A percentile compares a stretch with the other conserved stretches of the same genome.
These are phyloP conservation scores for Beauveria bassiana DNA, from an alignment of 2,329 filamentous ascomycete genomes.

Conservation along the genomic window DNA sequence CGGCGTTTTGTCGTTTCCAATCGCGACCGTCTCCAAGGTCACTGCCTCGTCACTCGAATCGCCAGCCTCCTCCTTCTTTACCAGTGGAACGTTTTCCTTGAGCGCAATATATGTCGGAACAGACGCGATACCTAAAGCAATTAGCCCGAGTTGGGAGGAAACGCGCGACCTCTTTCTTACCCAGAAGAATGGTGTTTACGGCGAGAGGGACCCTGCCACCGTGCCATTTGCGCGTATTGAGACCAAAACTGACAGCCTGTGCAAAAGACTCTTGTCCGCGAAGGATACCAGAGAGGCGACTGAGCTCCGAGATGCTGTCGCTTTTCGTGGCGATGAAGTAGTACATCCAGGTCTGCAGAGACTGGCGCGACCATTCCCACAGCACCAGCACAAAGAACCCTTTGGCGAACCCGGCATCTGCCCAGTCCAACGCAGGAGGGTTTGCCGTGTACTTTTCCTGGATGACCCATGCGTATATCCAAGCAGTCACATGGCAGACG, in stretches of 20 bases:
- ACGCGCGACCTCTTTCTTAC: slow-evolving; percentile 20
- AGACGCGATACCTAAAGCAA: slow-evolving; percentile 18
- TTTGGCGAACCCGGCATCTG: slow-evolving; percentile 34
- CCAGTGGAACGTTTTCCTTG: slow-evolving; percentile 20
- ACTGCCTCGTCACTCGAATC: slow-evolving; percentile 4
- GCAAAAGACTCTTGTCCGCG: slow-evolving; percentile 34
- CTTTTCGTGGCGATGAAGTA: slow-evolving; percentile 48
- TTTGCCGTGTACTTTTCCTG: slow-evolving; percentile 41
- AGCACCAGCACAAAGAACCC: slow-evolving; percentile 41
- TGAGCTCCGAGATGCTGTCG: slow-evolving; percentile 46
- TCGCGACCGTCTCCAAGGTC: not conserved
- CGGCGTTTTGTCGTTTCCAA: not conserved
- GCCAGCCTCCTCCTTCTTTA: slow-evolving; percentile 8
- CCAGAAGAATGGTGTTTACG: slow-evolving; percentile 31
- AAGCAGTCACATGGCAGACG: slow-evolving; percentile 36
- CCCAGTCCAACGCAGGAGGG: slow-evolving; percentile 33
- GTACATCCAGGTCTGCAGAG: slow-evolving; percentile 49
- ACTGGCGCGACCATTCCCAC: slow-evolving; percentile 43
- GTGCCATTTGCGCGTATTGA: slow-evolving; percentile 31
- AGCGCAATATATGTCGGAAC: slow-evolving; percentile 24
- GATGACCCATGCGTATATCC: slow-evolving; percentile 45
- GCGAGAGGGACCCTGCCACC: slow-evolving; percentile 31
- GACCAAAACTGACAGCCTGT: slow-evolving; percentile 31
- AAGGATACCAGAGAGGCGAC: slow-evolving; percentile 31
- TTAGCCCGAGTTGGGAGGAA: not conserved